phyloP scores from a whole-genome alignment of 371 early-diverging fungal genomes.

The Mucor saturninus region DNA sequence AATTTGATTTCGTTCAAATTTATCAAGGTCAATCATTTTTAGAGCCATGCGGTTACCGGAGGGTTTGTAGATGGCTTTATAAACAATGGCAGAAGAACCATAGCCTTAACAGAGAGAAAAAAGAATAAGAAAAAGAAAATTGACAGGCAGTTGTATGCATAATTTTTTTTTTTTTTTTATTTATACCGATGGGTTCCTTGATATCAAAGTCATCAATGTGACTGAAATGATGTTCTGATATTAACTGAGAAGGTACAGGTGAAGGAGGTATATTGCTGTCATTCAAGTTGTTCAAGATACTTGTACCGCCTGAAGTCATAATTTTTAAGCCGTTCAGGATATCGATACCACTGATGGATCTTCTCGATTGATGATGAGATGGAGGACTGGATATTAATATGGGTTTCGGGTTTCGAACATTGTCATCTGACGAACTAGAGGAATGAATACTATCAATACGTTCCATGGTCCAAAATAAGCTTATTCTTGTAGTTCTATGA shows the following conservation, averaged over 20 bases:
- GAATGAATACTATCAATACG: constrained; percentile 25
- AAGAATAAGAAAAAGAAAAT: background rate
- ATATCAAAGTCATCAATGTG: constrained; percentile 52
- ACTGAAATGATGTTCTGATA: constrained; percentile 23
- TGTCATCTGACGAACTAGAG: constrained; percentile 3
- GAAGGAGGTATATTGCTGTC: constrained; percentile 17
- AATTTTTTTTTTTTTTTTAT: background rate
- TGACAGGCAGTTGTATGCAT: background rate
- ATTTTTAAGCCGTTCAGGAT: constrained; percentile 30
- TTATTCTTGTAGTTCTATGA: too few species aligned
- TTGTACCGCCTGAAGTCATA: constrained; percentile 16
- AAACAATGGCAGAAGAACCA: constrained; percentile 84
- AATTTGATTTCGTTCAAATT: constrained; percentile 88
- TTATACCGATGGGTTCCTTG: constrained; percentile 44
- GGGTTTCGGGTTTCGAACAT: constrained; percentile 12
- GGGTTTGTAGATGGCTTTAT: constrained; percentile 75
- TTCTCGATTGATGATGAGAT: constrained; percentile 20
- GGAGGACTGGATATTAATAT: constrained; percentile 12
- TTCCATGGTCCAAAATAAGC: background rate
- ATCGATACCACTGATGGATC: constrained; percentile 30
- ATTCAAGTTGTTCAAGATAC: constrained; percentile 1
- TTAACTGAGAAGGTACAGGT: constrained; percentile 23
- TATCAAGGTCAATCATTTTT: constrained; percentile 85
- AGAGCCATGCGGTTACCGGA: constrained; percentile 69
- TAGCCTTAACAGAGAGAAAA: constrained; percentile 57